These are phyloP conservation scores for Fusarium buxicola DNA, from an alignment of 2,329 filamentous ascomycete genomes.

Conservation along the genomic window DNA sequence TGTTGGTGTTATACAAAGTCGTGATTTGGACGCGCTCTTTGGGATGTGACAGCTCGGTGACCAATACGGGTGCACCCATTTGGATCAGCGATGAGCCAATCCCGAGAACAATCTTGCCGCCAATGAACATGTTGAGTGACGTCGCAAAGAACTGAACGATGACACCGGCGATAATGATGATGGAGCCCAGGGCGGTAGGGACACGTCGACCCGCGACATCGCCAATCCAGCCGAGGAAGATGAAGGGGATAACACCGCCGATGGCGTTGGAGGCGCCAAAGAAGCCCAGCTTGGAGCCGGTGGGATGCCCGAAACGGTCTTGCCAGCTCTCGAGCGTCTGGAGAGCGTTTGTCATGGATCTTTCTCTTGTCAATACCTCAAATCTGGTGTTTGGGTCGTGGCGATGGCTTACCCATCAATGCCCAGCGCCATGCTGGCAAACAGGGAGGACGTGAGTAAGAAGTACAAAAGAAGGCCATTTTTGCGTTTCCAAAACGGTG, in stretches of 20 bases:
- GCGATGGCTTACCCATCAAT: constrained; percentile 53
- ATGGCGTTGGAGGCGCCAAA: constrained; percentile 55
- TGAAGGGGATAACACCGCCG: constrained; percentile 54
- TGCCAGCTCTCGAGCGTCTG: constrained; percentile 54
- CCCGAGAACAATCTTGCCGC: constrained; percentile 53
- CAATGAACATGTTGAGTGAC: constrained; percentile 53
- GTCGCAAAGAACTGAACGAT: constrained; percentile 52
- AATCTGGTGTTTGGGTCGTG: rapidly evolving
- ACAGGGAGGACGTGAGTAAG: constrained; percentile 55
- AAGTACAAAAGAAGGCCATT: constrained; percentile 58
- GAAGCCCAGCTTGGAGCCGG: constrained; percentile 53
- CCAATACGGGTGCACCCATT: constrained; percentile 56
- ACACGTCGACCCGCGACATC: constrained; percentile 51
- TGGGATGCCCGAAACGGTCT: constrained; percentile 52
- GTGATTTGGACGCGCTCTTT: constrained; percentile 48
- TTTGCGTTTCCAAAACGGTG: constrained; percentile 53
- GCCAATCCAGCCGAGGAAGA: constrained; percentile 52
- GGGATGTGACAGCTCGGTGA: constrained; percentile 56
- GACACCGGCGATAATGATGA: constrained; percentile 54
- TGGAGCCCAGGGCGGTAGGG: constrained; percentile 51
- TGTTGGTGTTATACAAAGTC: constrained; percentile 39
- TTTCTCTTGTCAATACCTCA: background rate
- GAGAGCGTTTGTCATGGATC: constrained; percentile 55
- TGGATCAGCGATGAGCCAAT: constrained; percentile 53
- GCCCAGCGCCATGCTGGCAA: constrained; percentile 56